Evolutionary conservation across 1,284 basidiomycete species (phyloP), one percentile per base, ranked within the genome.

Genomic region (Leccinum fallax): DNA sequence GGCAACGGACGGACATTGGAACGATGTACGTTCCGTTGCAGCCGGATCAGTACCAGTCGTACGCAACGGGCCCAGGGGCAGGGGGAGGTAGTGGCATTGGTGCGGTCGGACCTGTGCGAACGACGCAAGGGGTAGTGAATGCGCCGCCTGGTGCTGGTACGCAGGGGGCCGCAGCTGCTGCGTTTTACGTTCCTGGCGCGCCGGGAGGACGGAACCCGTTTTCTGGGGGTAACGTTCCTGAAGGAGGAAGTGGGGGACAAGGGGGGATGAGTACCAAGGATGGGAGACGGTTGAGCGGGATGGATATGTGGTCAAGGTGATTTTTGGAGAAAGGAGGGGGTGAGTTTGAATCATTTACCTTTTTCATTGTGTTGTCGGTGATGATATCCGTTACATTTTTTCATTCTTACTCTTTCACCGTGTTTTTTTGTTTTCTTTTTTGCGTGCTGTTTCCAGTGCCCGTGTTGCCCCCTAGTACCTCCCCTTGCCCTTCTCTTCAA

Each of bases 11-110:
- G 38, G 89, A 90, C 58, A 85, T 90, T 54, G 85, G 84, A 53
- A 82, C 82, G 61, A 73, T 92, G 74, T 93, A 86, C 70, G 87
- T 86, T 46, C 90, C 91, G 1, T 83, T 93, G 81, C 92, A 93
- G 71, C 87, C 90, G 32, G 90, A 92, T 36, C 87, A 89, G 67
- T 92, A 85, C 71, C 82, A 83, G 65, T 72, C 81, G 38, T 90
- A 90, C 69, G 73, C 79, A 16, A 71, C 73, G 70, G 73, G 48
- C 69, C 77, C 53, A 71, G 75, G 30, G 69, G 79, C 55, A 68
- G 78, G 16, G 67, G 77, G 48, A 66, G 24, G 51, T 30, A 16
- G 26, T n/a, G 16, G 67, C 15, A 68, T 78, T 11, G 67, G 77
- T 40, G 69, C 67, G 8, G 64, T 64, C 13, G 67, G 63, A 5